Evolutionary conservation across 257 asterid genomes (phyloP), one percentile per base, ranked within the genome.

Genomic region (Nicotiana obtusifolia): DNA sequence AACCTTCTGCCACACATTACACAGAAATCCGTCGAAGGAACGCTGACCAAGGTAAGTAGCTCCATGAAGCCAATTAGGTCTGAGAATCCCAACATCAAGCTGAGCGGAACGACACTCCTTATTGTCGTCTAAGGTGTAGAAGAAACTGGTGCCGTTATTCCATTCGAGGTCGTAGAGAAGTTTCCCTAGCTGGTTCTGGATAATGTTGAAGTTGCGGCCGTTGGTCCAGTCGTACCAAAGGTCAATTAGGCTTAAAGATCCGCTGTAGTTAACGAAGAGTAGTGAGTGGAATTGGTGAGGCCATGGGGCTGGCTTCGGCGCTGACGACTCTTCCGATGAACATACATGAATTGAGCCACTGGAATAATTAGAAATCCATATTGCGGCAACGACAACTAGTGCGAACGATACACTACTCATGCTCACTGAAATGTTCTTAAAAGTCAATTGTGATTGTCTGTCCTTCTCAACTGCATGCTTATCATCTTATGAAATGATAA

Each of bases 211-310:
- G 84, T 93, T 92, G 33, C 97, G 83, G 56, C 97, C 91, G 5
- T 89, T 87, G 49, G 95, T 92, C 87, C 89, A 90, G 81, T 93
- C 97, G 82, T 93, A 93, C 94, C 93, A 93, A 49, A 92, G 91
- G 62, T 90, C 97, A 7, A 80, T 66, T 24, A 49, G 5, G 83
- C 82, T 44, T 86, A 91, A 41, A 87, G 90, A 33, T n/a, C 26
- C 44, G 91, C 92, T 89, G 88, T 7, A 83, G 86, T 87, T 93
- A 61, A 86, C 86, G 80, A 84, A 64, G 22, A 91, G 90, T 30
- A 89, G 80, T 9, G 97, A 90, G 88, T 94, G 98, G 85, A 94
- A 94, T 80, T 94, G 97, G 57, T 35, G 84, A 20, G 98, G 97
- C 97, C 98, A 94, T 75, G 90, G 86, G 5, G 86, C 37, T 0